A percentile compares a stretch with the other conserved stretches of the same genome.
phyloP scores from a whole-genome alignment of 2,329 filamentous ascomycete genomes.

The Ambrosiella beaveri region DNA sequence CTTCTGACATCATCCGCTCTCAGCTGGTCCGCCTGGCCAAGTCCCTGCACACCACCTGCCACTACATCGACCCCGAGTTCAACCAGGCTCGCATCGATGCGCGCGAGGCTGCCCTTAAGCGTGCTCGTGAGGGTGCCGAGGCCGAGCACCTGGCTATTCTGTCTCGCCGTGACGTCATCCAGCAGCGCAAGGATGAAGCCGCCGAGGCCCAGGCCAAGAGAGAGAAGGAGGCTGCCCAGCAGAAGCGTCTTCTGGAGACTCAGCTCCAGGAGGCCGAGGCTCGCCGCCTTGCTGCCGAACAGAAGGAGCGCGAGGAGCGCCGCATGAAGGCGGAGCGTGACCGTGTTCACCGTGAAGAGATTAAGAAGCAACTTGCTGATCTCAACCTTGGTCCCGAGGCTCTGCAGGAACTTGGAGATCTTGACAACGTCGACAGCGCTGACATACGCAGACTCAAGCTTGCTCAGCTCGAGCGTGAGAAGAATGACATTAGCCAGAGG shows the following conservation, averaged over 20 bases:
- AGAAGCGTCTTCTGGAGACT: conserved; percentile 72
- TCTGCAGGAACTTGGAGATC: conserved; percentile 55
- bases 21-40: conserved; percentile 85
- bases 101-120: conserved; percentile 61
- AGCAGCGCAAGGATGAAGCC: conserved; percentile 94
- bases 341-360: conserved; percentile 77
- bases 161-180: conserved; percentile 74
- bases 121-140: conserved; percentile 75
- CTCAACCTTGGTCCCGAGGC: conserved; percentile 75
- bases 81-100: conserved; percentile 65
- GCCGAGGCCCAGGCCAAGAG: conserved; percentile 72
- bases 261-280: conserved; percentile 81
- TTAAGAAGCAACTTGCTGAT: conserved; percentile 82
- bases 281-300: conserved; percentile 77
- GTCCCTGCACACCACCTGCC: conserved; percentile 80
- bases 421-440: conserved; percentile 76
- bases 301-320: conserved; percentile 74
- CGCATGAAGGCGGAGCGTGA: conserved; percentile 75
- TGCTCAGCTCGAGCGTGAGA: conserved; percentile 89
- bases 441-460: conserved; percentile 88
- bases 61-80: conserved; percentile 85
- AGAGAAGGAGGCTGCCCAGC: conserved; percentile 81
- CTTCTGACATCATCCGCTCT: conserved; percentile 90
- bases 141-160: conserved; percentile 78
- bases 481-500: conserved; percentile 86